Conservation (phyloP, 768 basidiomycete species). For the Psilocybe sp. region DNA sequence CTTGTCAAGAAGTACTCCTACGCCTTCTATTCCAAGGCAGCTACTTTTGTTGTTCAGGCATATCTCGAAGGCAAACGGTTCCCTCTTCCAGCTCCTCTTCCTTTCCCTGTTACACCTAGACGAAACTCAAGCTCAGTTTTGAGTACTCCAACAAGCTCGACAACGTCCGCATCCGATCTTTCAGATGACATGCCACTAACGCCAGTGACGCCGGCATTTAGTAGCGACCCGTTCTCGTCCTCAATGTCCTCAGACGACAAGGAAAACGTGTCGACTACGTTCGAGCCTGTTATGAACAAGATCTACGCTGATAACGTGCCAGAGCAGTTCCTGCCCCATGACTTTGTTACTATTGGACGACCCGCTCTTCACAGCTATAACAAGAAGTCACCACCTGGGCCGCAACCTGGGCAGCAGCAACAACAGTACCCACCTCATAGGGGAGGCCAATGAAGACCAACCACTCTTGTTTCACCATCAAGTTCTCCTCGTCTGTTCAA, state of each 20-base stretch:
- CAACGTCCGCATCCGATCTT: conserved; percentile 69
- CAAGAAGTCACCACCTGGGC: conserved; percentile 62
- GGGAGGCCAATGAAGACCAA: conserved; percentile 24
- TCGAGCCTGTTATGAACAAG: conserved; percentile 74
- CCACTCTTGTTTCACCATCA: conserved; percentile 34
- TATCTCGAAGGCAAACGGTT: conserved; percentile 89
- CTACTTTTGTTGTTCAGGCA: conserved; percentile 89
- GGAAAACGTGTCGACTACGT: conserved; percentile 71
- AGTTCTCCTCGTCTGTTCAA: conserved; percentile 46
- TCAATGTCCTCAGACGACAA: conserved; percentile 66
- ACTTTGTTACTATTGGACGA: conserved; percentile 77
- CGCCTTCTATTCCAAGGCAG: conserved; percentile 94
- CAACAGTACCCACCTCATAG: conserved; percentile 50
- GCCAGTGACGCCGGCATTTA: conserved; percentile 68
- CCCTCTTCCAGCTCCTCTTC: conserved; percentile 38
- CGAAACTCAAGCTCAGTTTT: conserved; percentile 51
- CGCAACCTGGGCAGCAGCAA: conserved; percentile 28
- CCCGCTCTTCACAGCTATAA: conserved; percentile 78
- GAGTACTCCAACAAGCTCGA: conserved; percentile 73
- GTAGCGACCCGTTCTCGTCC: conserved; percentile 55
- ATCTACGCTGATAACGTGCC: conserved; percentile 63
- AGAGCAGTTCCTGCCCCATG: conserved; percentile 78
- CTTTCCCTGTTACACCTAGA: conserved; percentile 70
- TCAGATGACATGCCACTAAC: conserved; percentile 86
- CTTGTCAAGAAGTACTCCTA: conserved; percentile 98